Evolutionary conservation across 176 grass and related monocot species (phyloP), one percentile per base, ranked within the genome.

Genomic region (Typha latifolia): DNA sequence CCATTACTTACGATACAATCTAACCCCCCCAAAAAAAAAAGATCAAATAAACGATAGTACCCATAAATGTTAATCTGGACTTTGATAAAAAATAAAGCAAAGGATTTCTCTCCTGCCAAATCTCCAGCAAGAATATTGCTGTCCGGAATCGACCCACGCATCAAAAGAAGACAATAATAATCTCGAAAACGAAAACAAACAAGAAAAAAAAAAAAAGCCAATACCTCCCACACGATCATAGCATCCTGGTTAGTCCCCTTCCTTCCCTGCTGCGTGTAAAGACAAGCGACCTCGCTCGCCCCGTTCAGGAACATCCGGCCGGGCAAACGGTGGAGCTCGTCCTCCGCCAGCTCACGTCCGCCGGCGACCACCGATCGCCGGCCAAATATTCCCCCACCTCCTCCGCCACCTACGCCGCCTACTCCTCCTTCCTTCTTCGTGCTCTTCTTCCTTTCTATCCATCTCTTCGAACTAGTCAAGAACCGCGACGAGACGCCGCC

Each of bases 161-260:
- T 43, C 10, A 43, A 10, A 9, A 43, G 34, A 43, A 43, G 7
- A 43, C 8, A 1, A 43, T 43, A 43, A 9, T 6, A 43, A 43
- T 43, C 37, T 43, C 37, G 27, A 29, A 29, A 29, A 29, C 27
- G 3, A 47, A 49, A 47, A 69, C n/a, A 69, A 51, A 32, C 12
- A 26, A n/a, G n/a, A 69, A 2, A 16, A 49, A 13, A 56, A 22
- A 47, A 37, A 64, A 13, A 19, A 61, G 27, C 56, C 51, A 71
- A 12, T 74, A 73, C 94, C 89, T 99, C 86, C 82, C 80, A 93
- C 15, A 99, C 94, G 63, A 99, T 47, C 94, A 93, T 99, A 73
- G 94, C 94, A 63, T 99, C 94, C 77, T 99, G 94, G 74, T 99
- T 99, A 64, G 94, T 93, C 43, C 94, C 94, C 75, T 99, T 99